phyloP scores from a whole-genome alignment of 2,329 filamentous ascomycete species.

The Didymella sp. region DNA sequence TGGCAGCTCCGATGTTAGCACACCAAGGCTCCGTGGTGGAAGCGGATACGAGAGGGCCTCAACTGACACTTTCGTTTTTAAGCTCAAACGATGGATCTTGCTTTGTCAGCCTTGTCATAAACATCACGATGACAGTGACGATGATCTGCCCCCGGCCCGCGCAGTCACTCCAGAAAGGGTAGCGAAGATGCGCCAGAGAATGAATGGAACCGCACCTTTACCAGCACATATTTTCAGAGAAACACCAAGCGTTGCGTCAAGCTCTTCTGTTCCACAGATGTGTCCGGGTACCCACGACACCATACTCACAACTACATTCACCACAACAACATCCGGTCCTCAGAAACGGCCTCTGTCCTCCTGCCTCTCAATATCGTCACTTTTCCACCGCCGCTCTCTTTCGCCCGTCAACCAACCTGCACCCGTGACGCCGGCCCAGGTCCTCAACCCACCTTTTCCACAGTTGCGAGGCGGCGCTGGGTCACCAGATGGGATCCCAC shows the following conservation, averaged over 20 bases:
- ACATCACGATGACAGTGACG: slow-evolving; percentile 6
- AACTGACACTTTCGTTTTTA: slow-evolving; percentile 2
- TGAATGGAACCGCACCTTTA: slow-evolving; percentile 1
- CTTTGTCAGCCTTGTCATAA: slow-evolving; percentile 7
- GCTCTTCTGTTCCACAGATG: not conserved
- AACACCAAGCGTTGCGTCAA: not conserved
- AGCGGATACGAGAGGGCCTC: not conserved
- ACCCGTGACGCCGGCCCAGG: not conserved
- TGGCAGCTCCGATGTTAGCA: not conserved
- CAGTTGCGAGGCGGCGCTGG: slow-evolving; percentile 30
- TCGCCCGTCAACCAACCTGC: not conserved
- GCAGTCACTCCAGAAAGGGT: slow-evolving; percentile 3
- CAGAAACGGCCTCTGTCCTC: not conserved
- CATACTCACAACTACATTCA: not conserved
- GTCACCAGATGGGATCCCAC: slow-evolving; percentile 22
- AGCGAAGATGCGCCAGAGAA: not conserved
- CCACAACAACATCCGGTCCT: not conserved
- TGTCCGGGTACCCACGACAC: not conserved
- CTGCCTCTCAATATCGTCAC: not conserved
- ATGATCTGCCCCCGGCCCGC: slow-evolving; percentile 1
- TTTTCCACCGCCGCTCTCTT: not conserved
- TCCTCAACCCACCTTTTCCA: not conserved
- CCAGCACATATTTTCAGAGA: not conserved
- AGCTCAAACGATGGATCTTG: slow-evolving; percentile 10
- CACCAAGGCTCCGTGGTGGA: slow-evolving; percentile 6